Evolutionary conservation across 495 filamentous ascomycete genomes (phyloP).

Genomic region (Cudoniella acicularis): DNA sequence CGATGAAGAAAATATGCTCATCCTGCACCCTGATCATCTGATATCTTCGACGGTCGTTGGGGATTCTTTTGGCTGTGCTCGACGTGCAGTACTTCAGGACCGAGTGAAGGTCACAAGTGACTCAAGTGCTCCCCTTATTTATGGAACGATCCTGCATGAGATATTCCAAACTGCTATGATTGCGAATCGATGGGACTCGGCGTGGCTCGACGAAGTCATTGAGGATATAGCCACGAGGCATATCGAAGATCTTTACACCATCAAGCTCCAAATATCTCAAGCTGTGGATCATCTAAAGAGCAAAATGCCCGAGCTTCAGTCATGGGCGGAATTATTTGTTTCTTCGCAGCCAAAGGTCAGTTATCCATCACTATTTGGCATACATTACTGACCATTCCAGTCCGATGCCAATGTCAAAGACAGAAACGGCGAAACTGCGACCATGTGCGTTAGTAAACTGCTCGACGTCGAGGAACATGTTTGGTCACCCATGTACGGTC

Average conservation of each 20-base stretch:
- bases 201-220: constrained; percentile 60
- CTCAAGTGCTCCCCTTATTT: constrained; percentile 71
- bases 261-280: constrained; percentile 66
- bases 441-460: constrained; percentile 84
- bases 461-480: constrained; percentile 96
- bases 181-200: constrained; percentile 74
- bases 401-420: constrained; percentile 72
- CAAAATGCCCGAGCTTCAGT: constrained; percentile 71
- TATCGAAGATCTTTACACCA: constrained; percentile 80
- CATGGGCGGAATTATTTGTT: constrained; percentile 83
- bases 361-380: constrained; percentile 4
- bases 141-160: constrained; percentile 89
- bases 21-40: constrained; percentile 92
- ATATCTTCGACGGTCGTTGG: constrained; percentile 91
- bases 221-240: constrained; percentile 62
- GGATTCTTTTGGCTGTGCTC: constrained; percentile 85
- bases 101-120: constrained; percentile 84
- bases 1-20: constrained; percentile 77
- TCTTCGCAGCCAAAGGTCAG: constrained; percentile 65
- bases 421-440: constrained; percentile 64
- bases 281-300: constrained; percentile 73
- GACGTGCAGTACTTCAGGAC: constrained; percentile 89
- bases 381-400: constrained; percentile 36
- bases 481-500: constrained; percentile 94
- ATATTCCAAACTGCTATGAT: constrained; percentile 88